Evolutionary conservation across 169 alveolate genomes (phyloP).

Genomic region (Sarcocystis neurona): DNA sequence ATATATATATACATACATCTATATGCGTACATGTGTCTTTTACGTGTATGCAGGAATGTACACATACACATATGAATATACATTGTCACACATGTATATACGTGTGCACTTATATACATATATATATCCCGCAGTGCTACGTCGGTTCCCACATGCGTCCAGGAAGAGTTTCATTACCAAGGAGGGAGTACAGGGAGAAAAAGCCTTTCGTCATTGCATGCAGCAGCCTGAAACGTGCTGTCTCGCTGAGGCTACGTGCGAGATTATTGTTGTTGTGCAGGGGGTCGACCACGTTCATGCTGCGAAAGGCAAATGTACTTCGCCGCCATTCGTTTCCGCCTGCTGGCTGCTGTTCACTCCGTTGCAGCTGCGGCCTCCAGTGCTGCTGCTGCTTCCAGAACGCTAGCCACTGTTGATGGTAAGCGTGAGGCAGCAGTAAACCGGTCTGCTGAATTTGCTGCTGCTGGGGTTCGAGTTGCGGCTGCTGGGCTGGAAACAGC

Average conservation of each 20-base stretch:
- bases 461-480: too few relatives aligned
- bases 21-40: background rate
- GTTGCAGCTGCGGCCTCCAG: conserved; percentile 43
- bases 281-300: conserved; percentile 68
- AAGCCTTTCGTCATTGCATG: conserved; percentile 62
- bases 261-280: conserved; percentile 59
- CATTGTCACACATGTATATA: too few relatives aligned
- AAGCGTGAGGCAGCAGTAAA: conserved; percentile 16
- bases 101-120: too few relatives aligned
- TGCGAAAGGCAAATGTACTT: conserved; percentile 51
- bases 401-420: conserved; percentile 12
- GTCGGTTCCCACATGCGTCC: background rate
- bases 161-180: background rate
- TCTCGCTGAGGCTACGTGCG: conserved; percentile 64
- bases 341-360: conserved; percentile 45
- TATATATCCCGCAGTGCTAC: too few relatives aligned
- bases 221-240: conserved; percentile 54
- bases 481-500: background rate
- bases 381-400: conserved; percentile 43
- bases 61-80: background rate
- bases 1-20: background rate
- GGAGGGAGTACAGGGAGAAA: conserved; percentile 28
- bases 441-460: conserved; percentile 44
- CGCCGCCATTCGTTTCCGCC: conserved; percentile 17
- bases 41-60: background rate